A percentile compares a stretch with the other conserved stretches of the same genome.
Conservation (phyloP, 345 rosid species). For the Anastatica hierochuntica region DNA sequence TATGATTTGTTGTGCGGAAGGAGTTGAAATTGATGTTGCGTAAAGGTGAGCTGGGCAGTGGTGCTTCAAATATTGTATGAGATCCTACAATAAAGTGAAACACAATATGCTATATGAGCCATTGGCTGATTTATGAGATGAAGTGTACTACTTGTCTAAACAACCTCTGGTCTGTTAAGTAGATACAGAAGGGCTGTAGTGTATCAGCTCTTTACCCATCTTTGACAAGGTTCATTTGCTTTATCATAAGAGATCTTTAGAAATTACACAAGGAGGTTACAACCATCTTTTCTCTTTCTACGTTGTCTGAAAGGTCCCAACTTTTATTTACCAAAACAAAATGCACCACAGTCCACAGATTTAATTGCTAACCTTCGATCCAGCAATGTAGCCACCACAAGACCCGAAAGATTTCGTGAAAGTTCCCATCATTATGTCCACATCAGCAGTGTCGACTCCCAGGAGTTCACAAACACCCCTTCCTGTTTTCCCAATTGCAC, state of each 20-base stretch:
- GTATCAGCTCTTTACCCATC: not conserved
- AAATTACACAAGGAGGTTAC: not conserved
- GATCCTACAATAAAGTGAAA: slow-evolving; percentile 57
- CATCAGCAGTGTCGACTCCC: slow-evolving; percentile 83
- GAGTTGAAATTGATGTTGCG: slow-evolving; percentile 91
- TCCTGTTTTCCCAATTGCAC: slow-evolving; percentile 91
- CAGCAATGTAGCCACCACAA: slow-evolving; percentile 95
- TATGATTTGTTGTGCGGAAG: slow-evolving; percentile 80
- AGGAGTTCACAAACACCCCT: slow-evolving; percentile 94
- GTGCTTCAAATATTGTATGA: slow-evolving; percentile 59
- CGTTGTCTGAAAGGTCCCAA: not conserved
- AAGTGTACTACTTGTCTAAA: not conserved
- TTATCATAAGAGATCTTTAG: not conserved
- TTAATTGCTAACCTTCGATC: slow-evolving; percentile 58
- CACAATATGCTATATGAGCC: not conserved
- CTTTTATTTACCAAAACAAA: not conserved
- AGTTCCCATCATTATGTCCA: slow-evolving; percentile 99
- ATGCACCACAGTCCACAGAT: not conserved
- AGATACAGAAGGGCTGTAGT: not conserved
- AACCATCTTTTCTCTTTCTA: not conserved
- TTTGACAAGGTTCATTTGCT: not conserved
- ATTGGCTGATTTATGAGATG: not conserved
- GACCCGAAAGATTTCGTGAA: slow-evolving; percentile 98
- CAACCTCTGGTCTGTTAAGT: not conserved
- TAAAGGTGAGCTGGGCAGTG: slow-evolving; percentile 88